Evolutionary conservation across 345 rosid genomes (phyloP).

Genomic region (Linum trigynum): DNA sequence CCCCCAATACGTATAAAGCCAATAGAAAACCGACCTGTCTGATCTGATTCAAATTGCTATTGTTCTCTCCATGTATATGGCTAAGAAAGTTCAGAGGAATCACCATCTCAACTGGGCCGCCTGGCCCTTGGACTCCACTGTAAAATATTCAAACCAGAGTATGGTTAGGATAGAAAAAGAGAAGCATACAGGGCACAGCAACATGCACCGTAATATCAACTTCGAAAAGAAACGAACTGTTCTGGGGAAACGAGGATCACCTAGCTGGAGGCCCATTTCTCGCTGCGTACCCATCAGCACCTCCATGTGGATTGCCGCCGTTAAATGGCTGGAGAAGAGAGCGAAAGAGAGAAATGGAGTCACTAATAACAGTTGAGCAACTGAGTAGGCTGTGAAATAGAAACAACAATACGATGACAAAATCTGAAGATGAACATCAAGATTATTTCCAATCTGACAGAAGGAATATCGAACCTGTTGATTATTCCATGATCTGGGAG

Average conservation of each 20-base stretch:
- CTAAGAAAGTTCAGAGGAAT: conserved; percentile 49
- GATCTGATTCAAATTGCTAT: conserved; percentile 46
- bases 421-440: not conserved
- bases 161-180: not conserved
- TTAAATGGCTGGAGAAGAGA: conserved; percentile 32
- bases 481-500: conserved; percentile 62
- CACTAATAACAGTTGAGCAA: not conserved
- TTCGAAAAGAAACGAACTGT: too few relatives aligned
- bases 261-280: conserved; percentile 50
- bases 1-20: not conserved
- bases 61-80: conserved; percentile 63
- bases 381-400: not conserved
- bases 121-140: conserved; percentile 43
- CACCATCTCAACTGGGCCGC: conserved; percentile 45
- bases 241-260: conserved; percentile 21
- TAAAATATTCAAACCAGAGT: not conserved
- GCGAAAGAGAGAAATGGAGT: not conserved
- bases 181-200: too few relatives aligned
- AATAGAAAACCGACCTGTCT: conserved; percentile 41
- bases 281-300: conserved; percentile 41
- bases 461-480: conserved; percentile 42
- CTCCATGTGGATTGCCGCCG: conserved; percentile 40
- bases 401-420: not conserved
- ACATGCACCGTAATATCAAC: too few relatives aligned
- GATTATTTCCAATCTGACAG: not conserved